Evolutionary conservation across 163 green algal genomes (phyloP), one percentile per base, ranked within the genome.

Genomic region (Prototheca cutis): DNA sequence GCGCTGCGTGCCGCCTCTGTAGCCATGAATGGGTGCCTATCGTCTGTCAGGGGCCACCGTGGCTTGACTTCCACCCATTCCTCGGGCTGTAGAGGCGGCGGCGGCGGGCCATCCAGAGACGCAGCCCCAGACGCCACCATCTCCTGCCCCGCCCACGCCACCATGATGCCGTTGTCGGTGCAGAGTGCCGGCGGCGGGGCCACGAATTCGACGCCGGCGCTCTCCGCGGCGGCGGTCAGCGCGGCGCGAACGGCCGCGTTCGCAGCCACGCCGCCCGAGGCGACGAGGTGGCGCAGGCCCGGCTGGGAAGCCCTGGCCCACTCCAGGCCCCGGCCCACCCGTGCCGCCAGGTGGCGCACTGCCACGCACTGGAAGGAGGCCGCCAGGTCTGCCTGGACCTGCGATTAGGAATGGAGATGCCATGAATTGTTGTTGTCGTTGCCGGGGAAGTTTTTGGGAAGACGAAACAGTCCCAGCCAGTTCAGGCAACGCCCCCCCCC

Each of bases 81-180:
- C 30, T 76, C 31, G 5, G 36, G 53, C 4, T 27, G 36, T 36
- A 48, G 19, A 23, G 55, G 48, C 3, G 69, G 24, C 1, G 66
- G 68, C 13, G 61, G 67, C 32, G 58, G 33, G 36, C 82, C 74
- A 25, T 48, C 49, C 58, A 86, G 55, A 1, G 71, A 78, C n/a
- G 62, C 55, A 57, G 71, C 52, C 8, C 72, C 76, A 1, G 40
- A 6, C 8, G 51, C 48, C n/a, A 78, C 36, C 58, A 70, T 36
- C 65, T 93, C 87, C 27, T 81, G 33, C 3, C 81, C 88, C 23
- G 86, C 77, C 88, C 87, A 95, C 4, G 84, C 87, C 32, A 96
- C 84, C 88, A 96, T 97, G 4, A 94, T 87, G 19, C 92, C 92
- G 54, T 98, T 98, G 74, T 98, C 92, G 3, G 90, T 96, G 76